Evolutionary conservation across 768 basidiomycete genomes (phyloP).

Genomic region (Lactarius sp.): DNA sequence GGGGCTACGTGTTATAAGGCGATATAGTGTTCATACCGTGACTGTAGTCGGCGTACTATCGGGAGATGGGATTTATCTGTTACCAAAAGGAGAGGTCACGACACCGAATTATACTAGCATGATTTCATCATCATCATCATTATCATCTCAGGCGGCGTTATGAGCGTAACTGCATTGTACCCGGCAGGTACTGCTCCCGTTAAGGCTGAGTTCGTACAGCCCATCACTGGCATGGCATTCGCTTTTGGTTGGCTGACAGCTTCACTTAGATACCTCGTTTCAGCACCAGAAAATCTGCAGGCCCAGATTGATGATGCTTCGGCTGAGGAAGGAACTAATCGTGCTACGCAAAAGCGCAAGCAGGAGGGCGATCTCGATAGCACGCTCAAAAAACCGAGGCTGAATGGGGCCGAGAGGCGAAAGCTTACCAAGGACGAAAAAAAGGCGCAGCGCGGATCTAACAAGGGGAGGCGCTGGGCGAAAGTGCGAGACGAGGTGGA

Average conservation of each 20-base stretch:
- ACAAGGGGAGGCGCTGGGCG: conserved; percentile 76
- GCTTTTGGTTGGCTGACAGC: background rate
- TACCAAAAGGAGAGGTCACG: background rate
- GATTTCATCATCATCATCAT: background rate
- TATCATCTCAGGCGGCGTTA: background rate
- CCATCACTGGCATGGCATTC: too few species aligned
- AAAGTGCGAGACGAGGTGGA: conserved; percentile 76
- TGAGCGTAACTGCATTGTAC: conserved; percentile 11
- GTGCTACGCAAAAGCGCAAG: conserved; percentile 27
- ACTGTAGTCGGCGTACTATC: too few species aligned
- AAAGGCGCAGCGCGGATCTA: conserved; percentile 73
- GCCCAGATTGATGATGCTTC: conserved; percentile 49
- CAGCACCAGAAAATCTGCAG: conserved; percentile 20
- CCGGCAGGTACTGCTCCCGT: conserved; percentile 49
- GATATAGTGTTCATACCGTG: too few species aligned
- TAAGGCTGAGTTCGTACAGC: conserved; percentile 44
- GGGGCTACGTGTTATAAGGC: background rate
- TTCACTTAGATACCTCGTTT: conserved; percentile 39
- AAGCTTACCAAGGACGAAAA: conserved; percentile 58
- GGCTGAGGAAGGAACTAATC: conserved; percentile 54
- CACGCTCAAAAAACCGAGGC: conserved; percentile 30
- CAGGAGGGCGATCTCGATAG: conserved; percentile 22
- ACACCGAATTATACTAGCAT: background rate
- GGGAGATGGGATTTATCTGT: background rate
- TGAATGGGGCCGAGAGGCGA: conserved; percentile 37